These are phyloP conservation scores for Cotoneaster glaucophyllus DNA, from an alignment of 306 rosid species.

Conservation along the genomic window DNA sequence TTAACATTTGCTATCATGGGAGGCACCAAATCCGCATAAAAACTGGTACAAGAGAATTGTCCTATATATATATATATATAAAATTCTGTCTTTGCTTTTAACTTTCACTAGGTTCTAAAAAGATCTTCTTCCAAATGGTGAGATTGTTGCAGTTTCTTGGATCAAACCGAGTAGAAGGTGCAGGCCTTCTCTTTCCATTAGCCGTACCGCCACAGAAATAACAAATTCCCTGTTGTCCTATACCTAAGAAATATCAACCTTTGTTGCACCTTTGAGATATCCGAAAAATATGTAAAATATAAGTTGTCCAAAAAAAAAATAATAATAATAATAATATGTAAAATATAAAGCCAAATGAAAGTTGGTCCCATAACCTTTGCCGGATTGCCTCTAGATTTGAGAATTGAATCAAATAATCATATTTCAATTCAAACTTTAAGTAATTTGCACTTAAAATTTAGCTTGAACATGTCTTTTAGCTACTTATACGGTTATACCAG, in stretches of 20 bases:
- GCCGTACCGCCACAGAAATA: not conserved
- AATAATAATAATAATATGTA: too few species aligned
- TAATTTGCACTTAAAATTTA: not conserved
- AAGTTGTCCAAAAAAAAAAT: too few species aligned
- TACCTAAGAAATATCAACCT: conserved; percentile 6
- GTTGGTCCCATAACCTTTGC: not conserved
- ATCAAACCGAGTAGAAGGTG: conserved; percentile 1
- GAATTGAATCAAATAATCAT: not conserved
- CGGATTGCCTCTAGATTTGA: conserved; percentile 1
- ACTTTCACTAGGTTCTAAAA: not conserved
- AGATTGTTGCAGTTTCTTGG: conserved; percentile 1
- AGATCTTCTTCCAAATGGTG: not conserved
- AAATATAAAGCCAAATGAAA: not conserved
- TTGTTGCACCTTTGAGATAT: not conserved
- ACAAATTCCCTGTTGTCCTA: not conserved
- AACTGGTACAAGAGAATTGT: not conserved
- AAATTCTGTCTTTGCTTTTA: not conserved
- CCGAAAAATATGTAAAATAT: not conserved
- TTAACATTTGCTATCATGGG: not conserved
- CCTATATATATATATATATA: not conserved
- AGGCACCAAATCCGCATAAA: conserved; percentile 4
- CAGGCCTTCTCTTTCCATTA: conserved; percentile 11
- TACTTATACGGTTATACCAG: not conserved
- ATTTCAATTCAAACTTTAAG: not conserved
- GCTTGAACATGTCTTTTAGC: not conserved